phyloP scores from a whole-genome alignment of 352 stramenopile genomes.

The Phytopythium delawarense region DNA sequence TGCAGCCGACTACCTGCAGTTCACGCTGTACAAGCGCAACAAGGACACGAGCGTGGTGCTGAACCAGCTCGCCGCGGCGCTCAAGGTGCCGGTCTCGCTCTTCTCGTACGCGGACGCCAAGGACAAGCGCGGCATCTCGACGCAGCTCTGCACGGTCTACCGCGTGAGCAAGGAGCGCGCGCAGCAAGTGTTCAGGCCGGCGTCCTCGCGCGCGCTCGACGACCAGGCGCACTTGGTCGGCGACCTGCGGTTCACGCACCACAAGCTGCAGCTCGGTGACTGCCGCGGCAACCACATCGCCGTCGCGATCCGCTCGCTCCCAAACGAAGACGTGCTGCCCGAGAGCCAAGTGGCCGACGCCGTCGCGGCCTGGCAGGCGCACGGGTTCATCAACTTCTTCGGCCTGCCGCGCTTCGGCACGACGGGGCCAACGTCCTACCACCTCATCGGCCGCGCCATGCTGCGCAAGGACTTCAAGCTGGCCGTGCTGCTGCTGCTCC shows the following conservation, averaged over 20 bases:
- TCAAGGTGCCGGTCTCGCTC: conserved; percentile 57
- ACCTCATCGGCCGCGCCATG: conserved; percentile 88
- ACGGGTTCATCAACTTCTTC: conserved; percentile 97
- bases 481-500: conserved; percentile 91
- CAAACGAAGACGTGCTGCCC: conserved; percentile 30
- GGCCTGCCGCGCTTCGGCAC: conserved; percentile 94
- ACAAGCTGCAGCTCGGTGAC: conserved; percentile 83
- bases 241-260: conserved; percentile 87
- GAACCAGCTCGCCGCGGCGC: conserved; percentile 64
- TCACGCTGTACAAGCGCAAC: conserved; percentile 97
- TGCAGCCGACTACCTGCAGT: conserved; percentile 89
- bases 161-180: conserved; percentile 62
- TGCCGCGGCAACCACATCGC: conserved; percentile 93
- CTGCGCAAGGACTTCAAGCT: conserved; percentile 93
- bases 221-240: conserved; percentile 86
- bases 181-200: conserved; percentile 37
- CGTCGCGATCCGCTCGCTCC: conserved; percentile 90
- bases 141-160: conserved; percentile 93
- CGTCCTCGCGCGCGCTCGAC: conserved; percentile 38
- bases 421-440: conserved; percentile 67
- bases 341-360: conserved; percentile 23
- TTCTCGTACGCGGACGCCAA: conserved; percentile 95
- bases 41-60: conserved; percentile 89
- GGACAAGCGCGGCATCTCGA: conserved; percentile 95
- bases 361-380: conserved; percentile 42